Percentiles rank a stretch among this genome's conserved stretches.
phyloP scores from a whole-genome alignment of 2,329 filamentous ascomycete species.

The Xylariaceae sp. region DNA sequence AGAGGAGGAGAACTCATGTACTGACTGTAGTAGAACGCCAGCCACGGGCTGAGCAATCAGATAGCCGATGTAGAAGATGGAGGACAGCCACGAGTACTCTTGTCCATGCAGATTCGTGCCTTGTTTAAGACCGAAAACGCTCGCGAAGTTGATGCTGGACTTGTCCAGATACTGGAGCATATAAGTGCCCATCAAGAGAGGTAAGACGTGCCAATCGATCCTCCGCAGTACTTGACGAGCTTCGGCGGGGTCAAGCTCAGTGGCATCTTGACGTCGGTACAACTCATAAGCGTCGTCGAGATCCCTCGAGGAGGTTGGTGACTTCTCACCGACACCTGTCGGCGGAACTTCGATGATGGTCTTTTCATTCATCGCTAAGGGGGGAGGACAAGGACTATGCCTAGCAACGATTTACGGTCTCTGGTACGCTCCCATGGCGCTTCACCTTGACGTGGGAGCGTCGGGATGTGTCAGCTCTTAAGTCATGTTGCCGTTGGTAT shows the following conservation, averaged over 20 bases:
- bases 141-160: constrained; percentile 46
- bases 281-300: constrained; percentile 32
- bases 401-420: too few species aligned
- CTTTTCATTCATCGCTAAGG: constrained; percentile 7
- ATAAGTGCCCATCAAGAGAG: constrained; percentile 29
- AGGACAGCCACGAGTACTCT: constrained; percentile 47
- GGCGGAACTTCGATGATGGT: constrained; percentile 1
- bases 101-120: constrained; percentile 44
- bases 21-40: constrained; percentile 24
- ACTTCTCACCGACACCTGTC: constrained; percentile 2
- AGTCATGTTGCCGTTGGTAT: too few species aligned
- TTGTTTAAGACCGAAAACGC: constrained; percentile 43
- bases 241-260: constrained; percentile 22
- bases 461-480: too few species aligned
- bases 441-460: too few species aligned
- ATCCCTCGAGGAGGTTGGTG: constrained; percentile 19
- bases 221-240: constrained; percentile 23
- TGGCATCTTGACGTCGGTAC: constrained; percentile 24
- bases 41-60: constrained; percentile 24
- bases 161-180: constrained; percentile 32
- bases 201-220: constrained; percentile 27
- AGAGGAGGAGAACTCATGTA: too few species aligned
- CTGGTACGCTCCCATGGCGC: too few species aligned
- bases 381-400: too few species aligned
- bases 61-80: constrained; percentile 27